phyloP scores from a whole-genome alignment of 2,329 filamentous ascomycete genomes.

The Ceratocystis cubensis region DNA sequence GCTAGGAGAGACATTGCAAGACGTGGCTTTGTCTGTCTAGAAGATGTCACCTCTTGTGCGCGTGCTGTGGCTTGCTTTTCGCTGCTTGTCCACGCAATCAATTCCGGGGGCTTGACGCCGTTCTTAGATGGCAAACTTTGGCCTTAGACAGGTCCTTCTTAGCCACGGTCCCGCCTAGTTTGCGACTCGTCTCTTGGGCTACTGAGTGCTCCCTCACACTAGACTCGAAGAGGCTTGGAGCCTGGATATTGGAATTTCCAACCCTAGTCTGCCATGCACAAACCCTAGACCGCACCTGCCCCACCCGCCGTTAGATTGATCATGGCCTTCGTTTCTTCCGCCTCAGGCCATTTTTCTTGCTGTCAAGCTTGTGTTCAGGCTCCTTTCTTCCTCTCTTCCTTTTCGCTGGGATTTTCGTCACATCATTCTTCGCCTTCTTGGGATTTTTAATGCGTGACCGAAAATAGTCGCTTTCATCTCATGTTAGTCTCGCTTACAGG shows the following conservation, averaged over 20 bases:
- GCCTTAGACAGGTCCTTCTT: background rate
- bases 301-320: background rate
- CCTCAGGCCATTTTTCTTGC: background rate
- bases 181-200: background rate
- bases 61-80: background rate
- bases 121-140: background rate
- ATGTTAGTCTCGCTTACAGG: slow-evolving; percentile 2
- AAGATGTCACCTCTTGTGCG: background rate
- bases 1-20: background rate
- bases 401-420: background rate
- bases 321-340: background rate
- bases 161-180: background rate
- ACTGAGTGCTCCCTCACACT: background rate
- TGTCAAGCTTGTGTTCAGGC: background rate
- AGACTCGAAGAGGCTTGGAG: background rate
- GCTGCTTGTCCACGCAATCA: background rate
- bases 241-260: background rate
- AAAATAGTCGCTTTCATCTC: slow-evolving; percentile 15
- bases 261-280: background rate
- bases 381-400: background rate
- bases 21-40: background rate
- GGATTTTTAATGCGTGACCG: background rate
- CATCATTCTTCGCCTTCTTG: background rate
- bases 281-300: background rate
- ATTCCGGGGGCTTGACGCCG: background rate